phyloP scores from a whole-genome alignment of 805 yeast species.

The Ogataea ganodermae region DNA sequence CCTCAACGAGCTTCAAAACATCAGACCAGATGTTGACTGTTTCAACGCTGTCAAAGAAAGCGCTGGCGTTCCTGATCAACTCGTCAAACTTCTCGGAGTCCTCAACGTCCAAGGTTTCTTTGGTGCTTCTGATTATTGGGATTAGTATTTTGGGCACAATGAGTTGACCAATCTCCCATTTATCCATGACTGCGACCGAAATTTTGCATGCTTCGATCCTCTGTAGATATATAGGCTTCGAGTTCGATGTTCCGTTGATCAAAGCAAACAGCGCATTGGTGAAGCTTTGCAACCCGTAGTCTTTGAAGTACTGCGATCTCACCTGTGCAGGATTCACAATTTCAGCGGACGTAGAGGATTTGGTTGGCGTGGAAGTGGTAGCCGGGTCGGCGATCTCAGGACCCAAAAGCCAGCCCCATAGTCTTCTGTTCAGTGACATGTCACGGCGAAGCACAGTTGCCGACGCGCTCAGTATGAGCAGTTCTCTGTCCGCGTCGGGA shows the following conservation, averaged over 20 bases:
- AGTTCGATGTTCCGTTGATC: constrained; percentile 37
- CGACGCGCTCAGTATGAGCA: constrained; percentile 63
- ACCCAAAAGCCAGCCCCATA: constrained; percentile 93
- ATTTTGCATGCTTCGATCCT: constrained; percentile 60
- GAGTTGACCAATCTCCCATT: constrained; percentile 89
- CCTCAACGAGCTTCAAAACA: constrained; percentile 46
- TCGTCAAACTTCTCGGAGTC: constrained; percentile 39
- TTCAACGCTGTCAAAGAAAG: constrained; percentile 86
- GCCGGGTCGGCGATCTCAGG: constrained; percentile 49
- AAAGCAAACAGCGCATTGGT: constrained; percentile 53
- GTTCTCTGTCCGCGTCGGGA: constrained; percentile 53
- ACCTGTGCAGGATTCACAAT: constrained; percentile 19
- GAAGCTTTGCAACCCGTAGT: constrained; percentile 54
- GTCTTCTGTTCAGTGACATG: constrained; percentile 90
- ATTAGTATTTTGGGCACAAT: constrained; percentile 70
- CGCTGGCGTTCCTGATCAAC: constrained; percentile 57
- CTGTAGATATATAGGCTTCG: constrained; percentile 30
- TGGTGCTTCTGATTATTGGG: constrained; percentile 60
- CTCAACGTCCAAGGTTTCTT: constrained; percentile 28
- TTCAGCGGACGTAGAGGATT: constrained; percentile 6
- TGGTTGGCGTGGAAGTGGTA: constrained; percentile 5
- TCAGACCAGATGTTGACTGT: constrained; percentile 76
- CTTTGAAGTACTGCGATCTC: constrained; percentile 59
- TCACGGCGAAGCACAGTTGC: constrained; percentile 76
- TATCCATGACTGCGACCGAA: constrained; percentile 75